phyloP scores from a whole-genome alignment of 2,329 filamentous ascomycete genomes.

The Fonsecaea monophora region DNA sequence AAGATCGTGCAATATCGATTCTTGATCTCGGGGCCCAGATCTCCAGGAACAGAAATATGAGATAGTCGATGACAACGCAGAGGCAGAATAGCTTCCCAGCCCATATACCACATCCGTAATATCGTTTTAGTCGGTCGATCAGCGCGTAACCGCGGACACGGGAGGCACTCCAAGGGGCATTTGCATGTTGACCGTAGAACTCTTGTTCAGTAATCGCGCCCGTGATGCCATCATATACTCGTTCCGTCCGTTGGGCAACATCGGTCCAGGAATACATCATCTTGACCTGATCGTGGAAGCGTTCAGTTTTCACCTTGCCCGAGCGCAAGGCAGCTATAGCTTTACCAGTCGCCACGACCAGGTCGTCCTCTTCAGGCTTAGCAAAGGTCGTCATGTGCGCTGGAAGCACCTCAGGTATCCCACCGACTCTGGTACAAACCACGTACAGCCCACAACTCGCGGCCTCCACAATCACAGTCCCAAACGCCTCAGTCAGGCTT shows the following conservation, averaged over 20 bases:
- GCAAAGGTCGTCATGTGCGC: constrained; percentile 98
- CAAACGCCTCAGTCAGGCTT: constrained; percentile 93
- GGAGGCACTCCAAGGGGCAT: constrained; percentile 72
- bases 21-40: constrained; percentile 81
- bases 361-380: constrained; percentile 93
- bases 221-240: constrained; percentile 92
- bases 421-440: constrained; percentile 93
- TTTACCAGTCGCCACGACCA: constrained; percentile 85
- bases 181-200: constrained; percentile 82
- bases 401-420: constrained; percentile 94
- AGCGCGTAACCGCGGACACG: constrained; percentile 78
- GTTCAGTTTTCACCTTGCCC: constrained; percentile 86
- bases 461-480: constrained; percentile 96
- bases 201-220: constrained; percentile 84
- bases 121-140: constrained; percentile 92
- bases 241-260: constrained; percentile 89
- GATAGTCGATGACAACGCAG: constrained; percentile 90
- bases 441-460: constrained; percentile 95
- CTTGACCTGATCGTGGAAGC: constrained; percentile 95
- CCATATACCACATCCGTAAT: constrained; percentile 98
- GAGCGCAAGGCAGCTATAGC: constrained; percentile 86
- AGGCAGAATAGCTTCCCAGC: constrained; percentile 96
- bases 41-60: constrained; percentile 87
- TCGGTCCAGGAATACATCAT: constrained; percentile 99
- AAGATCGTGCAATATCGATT: constrained; percentile 89